Conservation (phyloP, 1,284 basidiomycete genomes). For the Ganoderma leucocontextum region DNA sequence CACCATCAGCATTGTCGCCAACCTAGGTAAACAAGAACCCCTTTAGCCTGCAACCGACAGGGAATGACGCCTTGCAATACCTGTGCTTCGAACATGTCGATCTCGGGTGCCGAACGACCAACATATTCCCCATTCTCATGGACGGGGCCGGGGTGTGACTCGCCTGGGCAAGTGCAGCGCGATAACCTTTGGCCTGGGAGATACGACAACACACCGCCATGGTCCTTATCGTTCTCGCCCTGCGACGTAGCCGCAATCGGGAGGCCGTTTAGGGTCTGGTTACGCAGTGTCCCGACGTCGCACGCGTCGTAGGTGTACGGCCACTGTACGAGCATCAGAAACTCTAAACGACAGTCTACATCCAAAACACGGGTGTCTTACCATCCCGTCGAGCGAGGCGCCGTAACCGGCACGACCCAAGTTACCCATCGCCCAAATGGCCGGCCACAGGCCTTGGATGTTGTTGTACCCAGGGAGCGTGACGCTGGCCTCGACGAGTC, state of each 20-base stretch:
- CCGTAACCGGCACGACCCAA: constrained; percentile 68
- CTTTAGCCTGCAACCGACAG: neutral
- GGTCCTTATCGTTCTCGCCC: constrained; percentile 45
- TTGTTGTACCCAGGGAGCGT: constrained; percentile 82
- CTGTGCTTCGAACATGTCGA: constrained; percentile 78
- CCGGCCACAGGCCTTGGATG: constrained; percentile 61
- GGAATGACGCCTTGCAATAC: constrained; percentile 26
- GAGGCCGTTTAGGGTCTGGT: constrained; percentile 51
- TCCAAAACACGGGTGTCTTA: constrained; percentile 26
- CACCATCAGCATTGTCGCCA: constrained; percentile 45
- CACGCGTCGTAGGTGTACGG: constrained; percentile 65
- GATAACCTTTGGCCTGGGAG: constrained; percentile 82
- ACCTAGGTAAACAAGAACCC: constrained; percentile 39
- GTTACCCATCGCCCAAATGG: constrained; percentile 65
- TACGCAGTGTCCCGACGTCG: constrained; percentile 64
- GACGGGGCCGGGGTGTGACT: constrained; percentile 84
- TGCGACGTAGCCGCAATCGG: constrained; percentile 46
- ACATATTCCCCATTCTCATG: constrained; percentile 61
- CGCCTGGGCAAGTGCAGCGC: constrained; percentile 84
- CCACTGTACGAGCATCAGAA: constrained; percentile 43
- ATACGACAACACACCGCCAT: constrained; percentile 57
- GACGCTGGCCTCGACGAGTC: constrained; percentile 76
- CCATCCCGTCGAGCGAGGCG: constrained; percentile 64
- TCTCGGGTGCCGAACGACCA: constrained; percentile 87
- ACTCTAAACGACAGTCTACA: neutral